Evolutionary conservation across 441 rosid genomes (phyloP), one percentile per base, ranked within the genome.

Genomic region (Kokia cookei): DNA sequence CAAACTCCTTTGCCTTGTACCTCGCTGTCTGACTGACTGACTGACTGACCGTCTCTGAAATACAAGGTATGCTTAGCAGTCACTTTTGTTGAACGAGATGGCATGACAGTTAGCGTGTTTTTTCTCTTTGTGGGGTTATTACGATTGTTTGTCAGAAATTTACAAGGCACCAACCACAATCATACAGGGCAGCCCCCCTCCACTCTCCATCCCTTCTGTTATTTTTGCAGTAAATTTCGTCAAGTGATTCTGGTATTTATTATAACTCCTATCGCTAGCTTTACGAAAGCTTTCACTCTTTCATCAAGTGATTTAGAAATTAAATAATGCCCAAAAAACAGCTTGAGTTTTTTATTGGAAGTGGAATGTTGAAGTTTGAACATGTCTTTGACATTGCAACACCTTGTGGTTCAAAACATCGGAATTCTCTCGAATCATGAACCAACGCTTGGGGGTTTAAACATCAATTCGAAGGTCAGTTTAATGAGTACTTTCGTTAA

Each of bases 71-170:
- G 75, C 48, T 35, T 8, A 29, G 60, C 77, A 71, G 80, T 65
- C 71, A 68, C 68, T 75, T 77, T 73, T 79, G 75, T 24, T 60
- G 82, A 81, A 79, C 73, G 76, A 81, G 47, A 81, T 82, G 83
- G 77, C 84, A 68, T 81, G 42, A 72, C 63, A 81, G 80, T 82
- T 63, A 42, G 73, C 53, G 82, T 58, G 60, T 47, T 26, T 24
- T 50, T 58, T 27, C 24, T 12, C 58, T 54, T 26, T 58, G 79
- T 65, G 81, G 78, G 76, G 83, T 17, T 35, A 37, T 2, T 27
- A 47, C 58, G 26, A 58, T 67, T 2, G 26, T 12, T 47, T 74
- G 86, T 78, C 80, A 75, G 77, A 76, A 63, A 67, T 67, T 66
- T 73, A 0, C 26, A 37, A 47, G 72, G 32, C 77, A 69, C 65